Conservation (phyloP, 495 filamentous ascomycete species). For the Cudoniella acicularis region DNA sequence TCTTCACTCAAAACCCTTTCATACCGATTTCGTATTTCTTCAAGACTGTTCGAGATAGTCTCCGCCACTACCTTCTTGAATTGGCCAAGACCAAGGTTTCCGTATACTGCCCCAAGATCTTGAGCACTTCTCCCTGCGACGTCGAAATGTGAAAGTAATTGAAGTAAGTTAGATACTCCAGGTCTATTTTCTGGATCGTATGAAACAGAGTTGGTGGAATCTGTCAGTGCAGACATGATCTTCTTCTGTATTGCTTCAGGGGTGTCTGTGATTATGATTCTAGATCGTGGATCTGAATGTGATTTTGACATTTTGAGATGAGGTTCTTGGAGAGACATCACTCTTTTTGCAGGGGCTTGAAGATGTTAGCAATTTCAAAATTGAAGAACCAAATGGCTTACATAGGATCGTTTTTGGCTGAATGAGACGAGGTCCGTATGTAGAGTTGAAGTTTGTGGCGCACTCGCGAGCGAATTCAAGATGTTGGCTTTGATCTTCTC, state of each 20-base stretch:
- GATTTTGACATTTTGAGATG: constrained; percentile 91
- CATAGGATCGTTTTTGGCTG: constrained; percentile 73
- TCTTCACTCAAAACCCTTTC: constrained; percentile 42
- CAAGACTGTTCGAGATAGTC: constrained; percentile 51
- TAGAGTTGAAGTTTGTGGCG: constrained; percentile 78
- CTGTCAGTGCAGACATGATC: constrained; percentile 72
- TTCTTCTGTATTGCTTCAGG: constrained; percentile 58
- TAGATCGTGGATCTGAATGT: constrained; percentile 54
- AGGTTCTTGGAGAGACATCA: constrained; percentile 85
- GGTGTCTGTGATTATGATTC: constrained; percentile 77
- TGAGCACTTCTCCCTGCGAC: constrained; percentile 37
- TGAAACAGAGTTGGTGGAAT: constrained; percentile 56
- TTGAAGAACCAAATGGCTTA: constrained; percentile 32
- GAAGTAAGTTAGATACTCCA: constrained; percentile 82
- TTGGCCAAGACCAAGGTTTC: constrained; percentile 47
- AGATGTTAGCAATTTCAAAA: not conserved
- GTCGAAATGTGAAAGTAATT: constrained; percentile 67
- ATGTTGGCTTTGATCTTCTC: constrained; percentile 90
- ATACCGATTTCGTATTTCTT: constrained; percentile 60
- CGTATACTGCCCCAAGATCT: constrained; percentile 52
- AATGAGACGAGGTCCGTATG: constrained; percentile 60
- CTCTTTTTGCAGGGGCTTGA: constrained; percentile 67
- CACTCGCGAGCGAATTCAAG: constrained; percentile 86
- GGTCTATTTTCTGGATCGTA: constrained; percentile 71
- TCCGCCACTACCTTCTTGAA: constrained; percentile 64